Conservation (phyloP, 768 basidiomycete genomes). For the Rhodotorula toruloides region DNA sequence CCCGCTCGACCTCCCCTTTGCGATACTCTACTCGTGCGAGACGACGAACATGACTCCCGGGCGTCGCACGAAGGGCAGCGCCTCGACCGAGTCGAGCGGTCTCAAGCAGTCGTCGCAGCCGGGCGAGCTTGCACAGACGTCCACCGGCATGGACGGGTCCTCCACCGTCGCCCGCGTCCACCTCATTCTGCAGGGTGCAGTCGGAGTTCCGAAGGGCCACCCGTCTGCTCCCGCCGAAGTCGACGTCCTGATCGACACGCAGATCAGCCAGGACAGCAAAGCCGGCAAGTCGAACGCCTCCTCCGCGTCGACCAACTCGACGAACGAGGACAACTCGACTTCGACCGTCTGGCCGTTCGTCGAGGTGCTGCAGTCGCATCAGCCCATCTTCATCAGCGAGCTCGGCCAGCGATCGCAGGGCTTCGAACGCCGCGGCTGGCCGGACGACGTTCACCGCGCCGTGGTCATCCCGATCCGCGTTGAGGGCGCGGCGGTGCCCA, state of each 20-base stretch:
- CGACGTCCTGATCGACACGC: slow-evolving; percentile 6
- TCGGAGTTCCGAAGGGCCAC: slow-evolving; percentile 26
- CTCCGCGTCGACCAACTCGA: slow-evolving; percentile 3
- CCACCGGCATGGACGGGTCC: not conserved
- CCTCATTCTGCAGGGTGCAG: slow-evolving; percentile 21
- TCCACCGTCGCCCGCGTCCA: not conserved
- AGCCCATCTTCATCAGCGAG: slow-evolving; percentile 28
- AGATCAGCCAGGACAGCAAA: not conserved
- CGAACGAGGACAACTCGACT: not conserved
- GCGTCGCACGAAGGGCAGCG: not conserved
- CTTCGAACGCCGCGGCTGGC: slow-evolving; percentile 24
- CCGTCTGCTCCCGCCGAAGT: slow-evolving; percentile 6
- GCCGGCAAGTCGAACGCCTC: not conserved
- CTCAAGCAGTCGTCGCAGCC: accelerated
- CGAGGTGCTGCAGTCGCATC: slow-evolving; percentile 16
- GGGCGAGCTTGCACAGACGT: not conserved
- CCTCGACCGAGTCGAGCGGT: not conserved
- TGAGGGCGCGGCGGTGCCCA: slow-evolving; percentile 7
- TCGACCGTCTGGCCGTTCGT: slow-evolving; percentile 32
- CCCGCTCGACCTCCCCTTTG: slow-evolving; percentile 27
- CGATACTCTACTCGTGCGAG: slow-evolving; percentile 21
- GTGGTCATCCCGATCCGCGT: slow-evolving; percentile 29
- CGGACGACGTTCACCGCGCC: not conserved
- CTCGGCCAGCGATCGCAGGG: slow-evolving; percentile 1
- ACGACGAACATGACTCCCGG: not conserved